A percentile compares a stretch with the other conserved stretches of the same genome.
Evolutionary conservation across 495 filamentous ascomycete genomes (phyloP).

Genomic region (Penicillium angulare): DNA sequence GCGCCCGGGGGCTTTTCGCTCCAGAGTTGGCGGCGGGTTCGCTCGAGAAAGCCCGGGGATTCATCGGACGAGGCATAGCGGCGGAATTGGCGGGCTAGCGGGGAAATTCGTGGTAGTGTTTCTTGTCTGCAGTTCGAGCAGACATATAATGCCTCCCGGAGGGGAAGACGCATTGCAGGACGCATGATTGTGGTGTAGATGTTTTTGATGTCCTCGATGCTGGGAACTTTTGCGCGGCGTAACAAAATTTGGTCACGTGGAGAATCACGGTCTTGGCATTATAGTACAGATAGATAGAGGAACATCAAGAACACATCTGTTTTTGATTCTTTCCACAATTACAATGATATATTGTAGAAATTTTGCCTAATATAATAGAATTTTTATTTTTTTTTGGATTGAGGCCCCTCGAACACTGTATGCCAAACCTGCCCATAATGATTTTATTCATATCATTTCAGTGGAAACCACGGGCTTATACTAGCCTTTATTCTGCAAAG

Average conservation of each 20-base stretch:
- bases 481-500: background rate
- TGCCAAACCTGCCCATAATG: too few species aligned
- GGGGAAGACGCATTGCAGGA: conserved; percentile 36
- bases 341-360: too few species aligned
- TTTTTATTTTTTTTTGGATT: too few species aligned
- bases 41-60: conserved; percentile 44
- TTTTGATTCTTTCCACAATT: too few species aligned
- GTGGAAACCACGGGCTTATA: too few species aligned
- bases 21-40: conserved; percentile 54
- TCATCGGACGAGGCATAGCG: conserved; percentile 38
- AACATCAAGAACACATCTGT: too few species aligned
- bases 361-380: too few species aligned
- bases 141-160: conserved; percentile 42
- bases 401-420: too few species aligned
- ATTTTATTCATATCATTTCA: too few species aligned
- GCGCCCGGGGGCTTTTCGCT: conserved; percentile 53
- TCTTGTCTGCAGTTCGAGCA: conserved; percentile 45
- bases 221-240: conserved; percentile 22
- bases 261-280: conserved; percentile 12
- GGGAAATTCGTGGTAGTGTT: conserved; percentile 36
- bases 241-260: conserved; percentile 34
- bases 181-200: conserved; percentile 38
- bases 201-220: conserved; percentile 5
- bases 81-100: conserved; percentile 41
- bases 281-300: too few species aligned